Conservation (phyloP, 2,329 filamentous ascomycete species). For the Cladosporium sp. region DNA sequence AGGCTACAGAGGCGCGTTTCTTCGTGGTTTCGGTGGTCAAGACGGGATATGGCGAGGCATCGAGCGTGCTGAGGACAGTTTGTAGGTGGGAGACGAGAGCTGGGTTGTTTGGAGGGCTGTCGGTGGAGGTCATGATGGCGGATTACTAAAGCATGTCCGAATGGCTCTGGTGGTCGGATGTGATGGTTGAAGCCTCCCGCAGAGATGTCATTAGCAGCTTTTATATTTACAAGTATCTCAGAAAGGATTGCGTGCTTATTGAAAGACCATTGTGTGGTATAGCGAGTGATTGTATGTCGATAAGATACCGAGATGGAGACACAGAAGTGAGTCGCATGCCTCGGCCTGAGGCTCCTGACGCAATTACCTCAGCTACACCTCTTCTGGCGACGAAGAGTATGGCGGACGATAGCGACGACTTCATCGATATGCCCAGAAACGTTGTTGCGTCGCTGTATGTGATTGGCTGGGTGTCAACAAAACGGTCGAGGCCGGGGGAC, state of each 20-base stretch:
- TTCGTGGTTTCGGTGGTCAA: constrained; percentile 47
- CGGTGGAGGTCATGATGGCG: constrained; percentile 1
- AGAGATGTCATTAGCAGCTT: neutral
- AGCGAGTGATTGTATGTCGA: neutral
- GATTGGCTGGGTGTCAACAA: too few relatives aligned
- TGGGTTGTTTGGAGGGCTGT: constrained; percentile 11
- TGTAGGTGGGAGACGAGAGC: constrained; percentile 38
- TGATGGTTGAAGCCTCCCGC: too few relatives aligned
- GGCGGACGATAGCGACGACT: too few relatives aligned
- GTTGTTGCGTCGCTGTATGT: too few relatives aligned
- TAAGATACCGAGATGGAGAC: neutral
- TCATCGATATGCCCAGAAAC: too few relatives aligned
- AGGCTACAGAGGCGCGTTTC: constrained; percentile 62
- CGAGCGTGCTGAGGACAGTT: constrained; percentile 39
- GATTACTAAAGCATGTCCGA: neutral
- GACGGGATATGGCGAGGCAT: constrained; percentile 45
- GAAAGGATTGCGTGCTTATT: too few relatives aligned
- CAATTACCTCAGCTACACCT: too few relatives aligned
- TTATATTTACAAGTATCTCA: neutral
- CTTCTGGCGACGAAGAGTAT: too few relatives aligned
- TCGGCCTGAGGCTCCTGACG: neutral
- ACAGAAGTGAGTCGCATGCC: neutral
- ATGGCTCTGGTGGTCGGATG: neutral
- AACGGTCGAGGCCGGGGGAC: neutral
- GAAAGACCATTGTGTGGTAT: too few relatives aligned